These are phyloP conservation scores for Tillandsia leiboldiana DNA, from an alignment of 176 grass and related monocot species.

Conservation along the genomic window DNA sequence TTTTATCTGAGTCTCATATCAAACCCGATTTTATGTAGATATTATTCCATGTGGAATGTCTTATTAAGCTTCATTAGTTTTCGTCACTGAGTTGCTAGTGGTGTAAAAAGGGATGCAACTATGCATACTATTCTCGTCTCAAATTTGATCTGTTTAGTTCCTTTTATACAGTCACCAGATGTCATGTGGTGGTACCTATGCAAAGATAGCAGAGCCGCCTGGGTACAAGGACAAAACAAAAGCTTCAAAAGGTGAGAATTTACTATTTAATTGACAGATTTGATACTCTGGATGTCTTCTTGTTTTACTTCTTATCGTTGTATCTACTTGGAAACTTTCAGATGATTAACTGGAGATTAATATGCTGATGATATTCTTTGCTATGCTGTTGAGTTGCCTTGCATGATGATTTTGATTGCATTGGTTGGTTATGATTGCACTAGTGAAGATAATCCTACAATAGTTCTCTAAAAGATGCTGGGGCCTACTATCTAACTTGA, in stretches of 20 bases:
- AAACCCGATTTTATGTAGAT: too few relatives aligned
- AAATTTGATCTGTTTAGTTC: neutral
- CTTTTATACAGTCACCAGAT: constrained; percentile 50
- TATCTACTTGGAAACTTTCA: neutral
- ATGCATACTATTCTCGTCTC: neutral
- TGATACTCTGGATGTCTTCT: neutral
- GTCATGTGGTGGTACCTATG: constrained; percentile 37
- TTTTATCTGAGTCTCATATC: too few relatives aligned
- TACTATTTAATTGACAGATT: neutral
- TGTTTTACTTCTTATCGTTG: neutral
- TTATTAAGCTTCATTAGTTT: neutral
- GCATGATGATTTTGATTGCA: too few relatives aligned
- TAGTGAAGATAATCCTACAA: neutral
- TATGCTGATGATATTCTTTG: neutral
- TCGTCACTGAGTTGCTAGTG: neutral
- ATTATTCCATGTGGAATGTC: neutral
- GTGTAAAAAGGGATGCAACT: neutral
- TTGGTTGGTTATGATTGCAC: too few relatives aligned
- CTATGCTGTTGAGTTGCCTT: neutral
- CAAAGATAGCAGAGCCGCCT: constrained; percentile 22
- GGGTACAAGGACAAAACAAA: constrained; percentile 19
- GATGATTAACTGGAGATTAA: neutral
- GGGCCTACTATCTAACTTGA: neutral
- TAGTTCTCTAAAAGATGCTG: neutral
- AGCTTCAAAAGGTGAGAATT: constrained; percentile 32